These are phyloP conservation scores for Calocybe cyanea DNA, from an alignment of 768 basidiomycete genomes.

Conservation along the genomic window DNA sequence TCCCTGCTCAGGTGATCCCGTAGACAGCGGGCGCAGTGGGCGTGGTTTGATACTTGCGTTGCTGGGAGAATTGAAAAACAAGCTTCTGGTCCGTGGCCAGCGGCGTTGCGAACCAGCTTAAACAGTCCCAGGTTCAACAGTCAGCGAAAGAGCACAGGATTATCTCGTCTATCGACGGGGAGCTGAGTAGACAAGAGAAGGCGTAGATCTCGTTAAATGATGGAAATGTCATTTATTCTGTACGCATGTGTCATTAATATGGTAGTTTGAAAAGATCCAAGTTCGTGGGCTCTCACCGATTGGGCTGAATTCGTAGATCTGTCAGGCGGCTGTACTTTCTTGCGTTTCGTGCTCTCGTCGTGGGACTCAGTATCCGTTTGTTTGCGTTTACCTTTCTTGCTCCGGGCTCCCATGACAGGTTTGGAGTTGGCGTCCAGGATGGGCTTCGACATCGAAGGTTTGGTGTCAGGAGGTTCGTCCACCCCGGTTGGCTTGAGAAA, in stretches of 20 bases:
- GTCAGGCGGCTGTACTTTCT: conserved; percentile 16
- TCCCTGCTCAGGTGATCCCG: neutral
- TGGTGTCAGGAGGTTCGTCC: conserved; percentile 38
- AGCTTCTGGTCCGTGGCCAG: too few species aligned
- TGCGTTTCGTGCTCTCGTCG: conserved; percentile 25
- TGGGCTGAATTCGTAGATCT: too few species aligned
- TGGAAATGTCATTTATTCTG: conserved; percentile 3
- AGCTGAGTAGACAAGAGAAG: too few species aligned
- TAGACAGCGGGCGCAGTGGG: neutral
- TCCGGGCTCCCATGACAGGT: conserved; percentile 24
- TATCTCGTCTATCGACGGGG: too few species aligned
- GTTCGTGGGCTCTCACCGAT: neutral
- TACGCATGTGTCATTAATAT: neutral
- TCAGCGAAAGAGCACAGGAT: too few species aligned
- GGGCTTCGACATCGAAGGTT: conserved; percentile 7
- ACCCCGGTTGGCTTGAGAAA: conserved; percentile 60
- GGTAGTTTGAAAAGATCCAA: neutral
- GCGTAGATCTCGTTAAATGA: neutral
- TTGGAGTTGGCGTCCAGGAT: conserved; percentile 7
- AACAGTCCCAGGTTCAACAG: too few species aligned
- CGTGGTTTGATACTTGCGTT: neutral
- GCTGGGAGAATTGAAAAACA: too few species aligned
- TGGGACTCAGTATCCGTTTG: conserved; percentile 18
- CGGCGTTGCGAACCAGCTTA: too few species aligned
- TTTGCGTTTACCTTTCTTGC: conserved; percentile 28